These are phyloP conservation scores for Aeschynomene evenia DNA, from an alignment of 306 rosid genomes.

Conservation along the genomic window DNA sequence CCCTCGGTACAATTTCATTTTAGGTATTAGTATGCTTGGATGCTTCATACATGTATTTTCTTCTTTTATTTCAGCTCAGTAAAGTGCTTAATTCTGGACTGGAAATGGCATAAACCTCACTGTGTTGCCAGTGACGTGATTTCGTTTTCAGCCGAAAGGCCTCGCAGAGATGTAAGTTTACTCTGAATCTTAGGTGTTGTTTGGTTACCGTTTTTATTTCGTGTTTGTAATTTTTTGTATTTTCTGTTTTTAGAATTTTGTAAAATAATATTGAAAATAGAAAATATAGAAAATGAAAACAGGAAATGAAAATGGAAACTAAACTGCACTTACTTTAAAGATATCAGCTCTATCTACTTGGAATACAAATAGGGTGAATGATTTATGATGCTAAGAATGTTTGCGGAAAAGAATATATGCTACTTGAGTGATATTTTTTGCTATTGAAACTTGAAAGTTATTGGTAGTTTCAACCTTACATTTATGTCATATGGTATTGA, in stretches of 20 bases:
- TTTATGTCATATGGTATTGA: too few species aligned
- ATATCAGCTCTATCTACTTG: not conserved
- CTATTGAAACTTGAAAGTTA: too few species aligned
- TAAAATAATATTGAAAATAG: too few species aligned
- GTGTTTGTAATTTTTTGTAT: too few species aligned
- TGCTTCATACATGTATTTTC: not conserved
- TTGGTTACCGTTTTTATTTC: too few species aligned
- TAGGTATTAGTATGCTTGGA: not conserved
- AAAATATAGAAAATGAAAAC: too few species aligned
- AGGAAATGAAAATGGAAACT: too few species aligned
- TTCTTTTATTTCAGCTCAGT: slow-evolving; percentile 23
- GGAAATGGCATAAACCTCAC: slow-evolving; percentile 39
- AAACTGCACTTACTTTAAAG: too few species aligned
- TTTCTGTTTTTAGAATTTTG: too few species aligned
- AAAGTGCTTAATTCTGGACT: slow-evolving; percentile 36
- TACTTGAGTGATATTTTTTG: too few species aligned
- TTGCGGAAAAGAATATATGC: not conserved
- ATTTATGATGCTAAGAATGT: not conserved
- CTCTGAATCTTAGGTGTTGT: too few species aligned
- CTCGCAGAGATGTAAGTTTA: slow-evolving; percentile 16
- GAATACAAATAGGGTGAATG: not conserved
- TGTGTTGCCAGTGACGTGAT: slow-evolving; percentile 20
- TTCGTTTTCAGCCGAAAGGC: slow-evolving; percentile 19
- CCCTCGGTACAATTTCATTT: not conserved
- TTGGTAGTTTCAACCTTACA: too few species aligned